These are phyloP conservation scores for Solanum microdontum DNA, from an alignment of 257 asterid genomes.

Conservation along the genomic window DNA sequence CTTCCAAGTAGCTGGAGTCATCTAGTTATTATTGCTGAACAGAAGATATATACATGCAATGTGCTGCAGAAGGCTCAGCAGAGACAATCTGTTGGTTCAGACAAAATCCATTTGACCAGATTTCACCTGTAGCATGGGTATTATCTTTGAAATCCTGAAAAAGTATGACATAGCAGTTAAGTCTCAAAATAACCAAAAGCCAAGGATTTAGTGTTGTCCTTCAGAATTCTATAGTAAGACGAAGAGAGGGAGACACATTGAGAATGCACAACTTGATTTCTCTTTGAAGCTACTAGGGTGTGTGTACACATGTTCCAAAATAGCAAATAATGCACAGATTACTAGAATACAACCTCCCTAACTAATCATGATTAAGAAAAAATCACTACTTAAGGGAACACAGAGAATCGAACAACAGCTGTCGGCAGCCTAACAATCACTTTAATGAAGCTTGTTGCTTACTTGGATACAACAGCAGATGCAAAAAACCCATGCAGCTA, in stretches of 20 bases:
- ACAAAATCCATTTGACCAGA: neutral
- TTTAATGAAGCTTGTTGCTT: neutral
- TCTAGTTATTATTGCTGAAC: neutral
- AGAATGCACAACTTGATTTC: neutral
- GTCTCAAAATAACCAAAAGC: neutral
- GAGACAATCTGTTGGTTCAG: neutral
- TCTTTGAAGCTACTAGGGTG: neutral
- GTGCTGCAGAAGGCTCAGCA: neutral
- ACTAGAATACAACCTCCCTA: neutral
- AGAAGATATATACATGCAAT: neutral
- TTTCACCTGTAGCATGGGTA: neutral
- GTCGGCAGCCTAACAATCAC: neutral
- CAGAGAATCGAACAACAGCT: neutral
- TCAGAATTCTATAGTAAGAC: neutral
- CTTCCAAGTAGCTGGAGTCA: neutral
- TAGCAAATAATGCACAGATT: neutral
- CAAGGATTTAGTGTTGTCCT: neutral
- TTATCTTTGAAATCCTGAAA: neutral
- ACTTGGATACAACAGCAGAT: neutral
- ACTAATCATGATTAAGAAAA: neutral
- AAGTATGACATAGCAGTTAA: neutral
- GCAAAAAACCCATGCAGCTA: neutral
- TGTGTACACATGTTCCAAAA: neutral
- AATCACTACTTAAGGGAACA: neutral
- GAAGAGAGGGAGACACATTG: neutral